Evolutionary conservation across 192 early-diverging fungal species (phyloP).

Genomic region (Entomortierella chlamydospora): DNA sequence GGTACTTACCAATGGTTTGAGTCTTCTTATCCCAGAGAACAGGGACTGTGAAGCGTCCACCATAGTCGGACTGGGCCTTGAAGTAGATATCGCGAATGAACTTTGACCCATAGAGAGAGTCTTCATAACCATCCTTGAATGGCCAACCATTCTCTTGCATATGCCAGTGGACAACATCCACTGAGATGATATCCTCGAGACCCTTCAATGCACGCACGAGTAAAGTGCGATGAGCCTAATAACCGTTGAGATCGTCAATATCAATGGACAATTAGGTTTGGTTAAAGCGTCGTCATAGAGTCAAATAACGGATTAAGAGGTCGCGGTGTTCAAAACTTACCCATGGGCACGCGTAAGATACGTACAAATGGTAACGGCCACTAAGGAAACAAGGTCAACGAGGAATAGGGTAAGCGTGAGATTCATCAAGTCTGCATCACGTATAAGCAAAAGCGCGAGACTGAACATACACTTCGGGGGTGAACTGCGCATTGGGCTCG

Average conservation of each 20-base stretch:
- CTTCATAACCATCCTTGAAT: slow-evolving; percentile 78
- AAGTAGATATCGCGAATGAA: slow-evolving; percentile 91
- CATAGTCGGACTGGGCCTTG: slow-evolving; percentile 86
- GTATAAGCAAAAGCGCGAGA: no score
- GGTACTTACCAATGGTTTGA: slow-evolving; percentile 77
- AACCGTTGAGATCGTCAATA: background rate
- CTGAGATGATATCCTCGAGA: slow-evolving; percentile 81
- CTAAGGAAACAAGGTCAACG: slow-evolving; percentile 1
- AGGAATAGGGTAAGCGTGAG: background rate
- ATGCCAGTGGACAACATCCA: slow-evolving; percentile 89
- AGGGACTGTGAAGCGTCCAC: slow-evolving; percentile 90
- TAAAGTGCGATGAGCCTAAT: slow-evolving; percentile 88
- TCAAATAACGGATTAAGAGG: background rate
- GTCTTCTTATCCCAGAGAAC: slow-evolving; percentile 97
- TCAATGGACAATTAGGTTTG: no score
- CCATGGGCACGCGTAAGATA: slow-evolving; percentile 45
- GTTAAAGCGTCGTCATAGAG: background rate
- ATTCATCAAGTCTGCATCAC: no score
- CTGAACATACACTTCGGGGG: slow-evolving; percentile 71
- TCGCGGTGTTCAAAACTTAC: no score
- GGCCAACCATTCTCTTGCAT: slow-evolving; percentile 87
- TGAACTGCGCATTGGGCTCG: slow-evolving; percentile 71
- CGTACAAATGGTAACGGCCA: slow-evolving; percentile 48
- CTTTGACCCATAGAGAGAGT: slow-evolving; percentile 78
- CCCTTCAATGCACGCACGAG: slow-evolving; percentile 93